Conservation (phyloP, 306 rosid species). For the Carpinus fangiana region DNA sequence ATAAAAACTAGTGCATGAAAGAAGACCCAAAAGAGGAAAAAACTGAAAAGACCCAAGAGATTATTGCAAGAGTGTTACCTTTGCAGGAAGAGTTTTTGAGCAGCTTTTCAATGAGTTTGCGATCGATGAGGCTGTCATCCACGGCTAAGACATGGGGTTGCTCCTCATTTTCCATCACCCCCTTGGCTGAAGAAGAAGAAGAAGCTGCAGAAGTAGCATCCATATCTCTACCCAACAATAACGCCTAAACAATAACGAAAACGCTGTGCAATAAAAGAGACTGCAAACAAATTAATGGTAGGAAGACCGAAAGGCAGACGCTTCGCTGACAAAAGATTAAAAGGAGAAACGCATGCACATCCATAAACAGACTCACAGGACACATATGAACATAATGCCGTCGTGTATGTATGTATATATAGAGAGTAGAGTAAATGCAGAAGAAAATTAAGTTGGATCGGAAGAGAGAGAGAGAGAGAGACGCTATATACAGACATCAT, state of each 20-base stretch:
- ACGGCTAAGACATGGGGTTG: conserved; percentile 93
- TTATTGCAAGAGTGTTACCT: conserved; percentile 41
- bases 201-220: conserved; percentile 36
- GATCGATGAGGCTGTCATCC: conserved; percentile 78
- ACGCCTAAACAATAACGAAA: neutral
- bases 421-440: conserved; percentile 24
- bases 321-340: conserved; percentile 22
- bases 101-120: conserved; percentile 78
- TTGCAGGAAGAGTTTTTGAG: conserved; percentile 81
- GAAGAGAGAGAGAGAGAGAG: conserved; percentile 27
- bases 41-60: neutral
- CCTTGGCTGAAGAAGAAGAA: conserved; percentile 39
- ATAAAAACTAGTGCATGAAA: conserved; percentile 4
- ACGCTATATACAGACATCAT: conserved; percentile 23
- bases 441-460: conserved; percentile 42
- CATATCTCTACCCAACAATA: conserved; percentile 22
- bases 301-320: conserved; percentile 24
- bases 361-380: conserved; percentile 47
- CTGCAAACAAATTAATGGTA: conserved; percentile 29
- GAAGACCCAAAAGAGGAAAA: neutral
- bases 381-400: conserved; percentile 42
- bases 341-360: neutral
- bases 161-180: conserved; percentile 55
- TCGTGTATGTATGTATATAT: conserved; percentile 5
- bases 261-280: conserved; percentile 31